Percentiles rank a stretch among this genome's conserved stretches.
Evolutionary conservation across 106 monocot genomes (phyloP).

Genomic region (Apostasia ramifera): DNA sequence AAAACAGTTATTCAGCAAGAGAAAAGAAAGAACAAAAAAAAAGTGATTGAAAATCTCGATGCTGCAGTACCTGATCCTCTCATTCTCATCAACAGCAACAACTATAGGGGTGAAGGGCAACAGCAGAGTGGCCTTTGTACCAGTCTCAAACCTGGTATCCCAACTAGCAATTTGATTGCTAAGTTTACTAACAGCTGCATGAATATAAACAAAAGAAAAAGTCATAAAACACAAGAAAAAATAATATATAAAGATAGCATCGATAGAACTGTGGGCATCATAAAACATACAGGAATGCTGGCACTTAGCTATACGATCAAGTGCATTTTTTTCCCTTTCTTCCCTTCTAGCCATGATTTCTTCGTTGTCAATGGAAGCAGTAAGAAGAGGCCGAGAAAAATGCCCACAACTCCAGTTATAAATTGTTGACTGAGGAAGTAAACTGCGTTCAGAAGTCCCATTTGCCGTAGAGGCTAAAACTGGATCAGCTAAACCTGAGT

Average conservation of each 20-base stretch:
- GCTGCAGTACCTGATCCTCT: conserved; percentile 62
- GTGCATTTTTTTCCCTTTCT: conserved; percentile 58
- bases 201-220: conserved; percentile 9
- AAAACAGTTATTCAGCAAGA: not conserved
- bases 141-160: conserved; percentile 63
- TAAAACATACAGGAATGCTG: conserved; percentile 73
- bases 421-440: conserved; percentile 85
- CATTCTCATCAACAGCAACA: conserved; percentile 96
- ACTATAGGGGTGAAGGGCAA: conserved; percentile 87
- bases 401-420: conserved; percentile 99
- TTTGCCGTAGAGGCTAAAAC: conserved; percentile 46
- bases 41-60: not conserved
- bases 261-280: not conserved
- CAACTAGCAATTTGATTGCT: conserved; percentile 87
- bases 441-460: conserved; percentile 46
- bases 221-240: not conserved
- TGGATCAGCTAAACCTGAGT: conserved; percentile 74
- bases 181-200: conserved; percentile 69
- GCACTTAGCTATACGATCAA: conserved; percentile 82
- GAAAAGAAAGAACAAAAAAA: not conserved
- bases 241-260: conserved; percentile 2
- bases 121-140: conserved; percentile 63
- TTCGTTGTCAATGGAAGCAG: conserved; percentile 73
- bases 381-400: conserved; percentile 92
- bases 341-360: conserved; percentile 63